Evolutionary conservation across 2,329 filamentous ascomycete species (phyloP), one percentile per base, ranked within the genome.

Genomic region (Fonsecaea erecta): DNA sequence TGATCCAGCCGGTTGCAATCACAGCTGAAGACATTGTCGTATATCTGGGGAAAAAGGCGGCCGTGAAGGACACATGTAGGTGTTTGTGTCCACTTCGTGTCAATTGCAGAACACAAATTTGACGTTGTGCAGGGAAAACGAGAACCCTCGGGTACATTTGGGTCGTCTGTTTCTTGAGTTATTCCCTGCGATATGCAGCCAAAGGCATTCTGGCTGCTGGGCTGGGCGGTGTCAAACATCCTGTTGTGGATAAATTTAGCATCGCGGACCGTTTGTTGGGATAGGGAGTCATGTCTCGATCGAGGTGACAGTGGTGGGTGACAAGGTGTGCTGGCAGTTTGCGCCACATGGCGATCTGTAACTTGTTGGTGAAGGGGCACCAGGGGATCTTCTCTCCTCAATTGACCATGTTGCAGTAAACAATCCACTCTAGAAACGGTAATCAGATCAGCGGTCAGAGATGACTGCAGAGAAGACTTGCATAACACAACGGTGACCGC

Each of bases 1-100:
- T 69, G 67, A 51, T 67, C 48, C 67, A 69, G 59, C 64, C 67
- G 5, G 59, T 67, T 8, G 67, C 62, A 34, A 65, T 69, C 46
- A 64, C 62, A 4, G 16, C 63, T 12, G 67, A 69, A 54, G 64
- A 69, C 51, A 52, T 65, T 11, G 65, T 46, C n/a, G 65, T 67
- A 14, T 65, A 65, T 37, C 12, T 62, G 24, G 64, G 64, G 12
- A 64, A 52, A 59, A 60, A 61, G 35, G 37, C 43, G 30, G 67
- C 54, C 32, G 21, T 69, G 24, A 46, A 53, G 52, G 53, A 67
- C 8, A 67, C 26, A 21, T 64, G 64, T 69, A 61, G 60, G 67
- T 54, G n/a, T 35, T 32, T 35, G 21, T 18, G n/a, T 32, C 28
- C 46, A 2, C 43, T 48, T 34, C 37, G 14, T 18, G 28, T 24